A percentile compares a stretch with the other conserved stretches of the same genome.
phyloP scores from a whole-genome alignment of 2,329 filamentous ascomycete genomes.

The Colletotrichum sp. region DNA sequence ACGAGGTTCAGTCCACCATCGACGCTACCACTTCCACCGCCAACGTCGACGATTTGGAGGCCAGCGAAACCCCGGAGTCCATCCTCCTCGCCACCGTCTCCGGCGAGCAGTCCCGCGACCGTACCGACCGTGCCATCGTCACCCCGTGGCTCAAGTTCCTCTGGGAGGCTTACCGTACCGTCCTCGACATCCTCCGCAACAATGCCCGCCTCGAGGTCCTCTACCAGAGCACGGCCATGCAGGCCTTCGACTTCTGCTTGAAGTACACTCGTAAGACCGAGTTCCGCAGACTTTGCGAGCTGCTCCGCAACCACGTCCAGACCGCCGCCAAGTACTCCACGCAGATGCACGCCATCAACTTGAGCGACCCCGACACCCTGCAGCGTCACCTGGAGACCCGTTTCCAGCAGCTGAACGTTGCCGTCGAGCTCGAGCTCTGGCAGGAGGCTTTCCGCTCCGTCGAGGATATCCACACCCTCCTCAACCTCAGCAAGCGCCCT shows the following conservation, averaged over 20 bases:
- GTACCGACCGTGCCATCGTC: slow-evolving; percentile 96
- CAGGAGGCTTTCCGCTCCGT: slow-evolving; percentile 99
- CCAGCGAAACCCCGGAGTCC: slow-evolving; percentile 96
- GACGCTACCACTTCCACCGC: slow-evolving; percentile 75
- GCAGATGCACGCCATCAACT: slow-evolving; percentile 99
- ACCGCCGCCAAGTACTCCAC: slow-evolving; percentile 98
- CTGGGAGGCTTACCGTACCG: slow-evolving; percentile 99
- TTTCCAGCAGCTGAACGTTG: slow-evolving; percentile 98
- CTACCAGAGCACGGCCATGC: slow-evolving; percentile 97
- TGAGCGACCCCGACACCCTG: slow-evolving; percentile 95
- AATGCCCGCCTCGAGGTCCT: slow-evolving; percentile 97
- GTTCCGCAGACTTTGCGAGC: slow-evolving; percentile 97
- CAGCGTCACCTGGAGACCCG: slow-evolving; percentile 97
- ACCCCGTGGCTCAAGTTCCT: slow-evolving; percentile 99
- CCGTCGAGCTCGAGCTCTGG: slow-evolving; percentile 97
- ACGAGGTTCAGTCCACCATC: slow-evolving; percentile 88
- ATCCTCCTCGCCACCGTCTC: slow-evolving; percentile 98
- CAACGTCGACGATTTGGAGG: slow-evolving; percentile 94
- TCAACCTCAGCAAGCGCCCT: slow-evolving; percentile 96
- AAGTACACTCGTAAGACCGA: slow-evolving; percentile 99
- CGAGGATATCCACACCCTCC: slow-evolving; percentile 96
- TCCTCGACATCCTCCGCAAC: slow-evolving; percentile 98
- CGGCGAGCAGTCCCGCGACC: slow-evolving; percentile 95
- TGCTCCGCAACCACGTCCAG: slow-evolving; percentile 97
- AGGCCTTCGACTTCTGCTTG: slow-evolving; percentile 98